phyloP scores from a whole-genome alignment of 2,329 filamentous ascomycete species.

The Torrubiella hemipterigena region DNA sequence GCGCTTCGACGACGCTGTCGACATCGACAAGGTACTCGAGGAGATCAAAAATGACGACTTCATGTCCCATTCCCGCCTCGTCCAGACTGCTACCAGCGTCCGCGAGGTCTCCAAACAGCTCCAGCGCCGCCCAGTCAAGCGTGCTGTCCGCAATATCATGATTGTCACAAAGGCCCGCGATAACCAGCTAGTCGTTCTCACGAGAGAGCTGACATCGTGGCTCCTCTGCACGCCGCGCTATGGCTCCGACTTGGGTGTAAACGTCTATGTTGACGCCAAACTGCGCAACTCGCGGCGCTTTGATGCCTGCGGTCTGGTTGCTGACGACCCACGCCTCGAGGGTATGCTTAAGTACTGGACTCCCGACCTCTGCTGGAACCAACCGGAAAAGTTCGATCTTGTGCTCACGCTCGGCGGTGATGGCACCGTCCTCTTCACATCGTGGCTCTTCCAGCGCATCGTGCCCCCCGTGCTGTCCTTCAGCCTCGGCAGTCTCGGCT shows the following conservation, averaged over 20 bases:
- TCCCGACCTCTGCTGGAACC: constrained; percentile 86
- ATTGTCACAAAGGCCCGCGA: constrained; percentile 97
- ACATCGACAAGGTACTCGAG: constrained; percentile 88
- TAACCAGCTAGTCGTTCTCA: constrained; percentile 82
- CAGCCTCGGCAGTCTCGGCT: constrained; percentile 74
- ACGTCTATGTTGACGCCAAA: constrained; percentile 97
- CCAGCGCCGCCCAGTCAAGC: constrained; percentile 81
- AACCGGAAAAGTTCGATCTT: constrained; percentile 89
- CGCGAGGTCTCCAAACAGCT: constrained; percentile 93
- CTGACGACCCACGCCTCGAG: constrained; percentile 63
- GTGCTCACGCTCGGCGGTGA: constrained; percentile 82
- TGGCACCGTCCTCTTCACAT: constrained; percentile 78
- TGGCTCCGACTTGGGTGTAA: constrained; percentile 79
- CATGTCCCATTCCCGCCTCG: constrained; percentile 85
- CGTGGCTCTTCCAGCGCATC: constrained; percentile 83
- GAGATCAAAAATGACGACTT: constrained; percentile 84
- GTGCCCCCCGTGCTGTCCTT: constrained; percentile 79
- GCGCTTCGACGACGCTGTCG: constrained; percentile 89
- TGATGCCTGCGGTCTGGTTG: constrained; percentile 58
- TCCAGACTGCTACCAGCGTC: constrained; percentile 90
- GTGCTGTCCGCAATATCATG: constrained; percentile 90
- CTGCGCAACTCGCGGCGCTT: constrained; percentile 81
- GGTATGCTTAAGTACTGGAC: constrained; percentile 93
- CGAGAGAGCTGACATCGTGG: constrained; percentile 79
- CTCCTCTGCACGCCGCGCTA: constrained; percentile 81